phyloP scores from a whole-genome alignment of 306 rosid species.

The Ammopiptanthus mongolicus region DNA sequence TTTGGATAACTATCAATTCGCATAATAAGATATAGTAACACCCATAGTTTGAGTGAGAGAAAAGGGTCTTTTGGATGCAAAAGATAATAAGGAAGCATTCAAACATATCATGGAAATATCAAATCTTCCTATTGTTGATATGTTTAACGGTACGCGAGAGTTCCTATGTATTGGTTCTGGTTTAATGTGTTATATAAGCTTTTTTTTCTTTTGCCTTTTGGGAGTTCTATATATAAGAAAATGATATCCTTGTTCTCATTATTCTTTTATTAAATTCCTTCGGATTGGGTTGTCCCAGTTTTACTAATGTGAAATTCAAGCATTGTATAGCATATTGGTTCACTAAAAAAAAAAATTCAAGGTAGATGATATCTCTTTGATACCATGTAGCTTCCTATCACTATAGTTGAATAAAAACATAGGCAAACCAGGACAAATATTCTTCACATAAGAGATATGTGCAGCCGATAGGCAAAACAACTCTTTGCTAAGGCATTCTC shows the following conservation, averaged over 20 bases:
- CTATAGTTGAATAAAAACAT: conserved; percentile 50
- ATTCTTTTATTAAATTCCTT: conserved; percentile 38
- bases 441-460: conserved; percentile 43
- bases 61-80: neutral
- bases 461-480: conserved; percentile 42
- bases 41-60: neutral
- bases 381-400: conserved; percentile 48
- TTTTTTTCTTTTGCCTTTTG: conserved; percentile 12
- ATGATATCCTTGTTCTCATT: conserved; percentile 9
- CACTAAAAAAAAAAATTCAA: conserved; percentile 21
- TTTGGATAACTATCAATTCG: too few species aligned
- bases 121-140: conserved; percentile 3
- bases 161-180: neutral
- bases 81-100: neutral
- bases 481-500: conserved; percentile 27
- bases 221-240: conserved; percentile 21
- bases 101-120: neutral
- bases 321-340: conserved; percentile 32
- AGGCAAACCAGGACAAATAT: conserved; percentile 55
- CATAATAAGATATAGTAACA: too few species aligned
- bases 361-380: too few species aligned
- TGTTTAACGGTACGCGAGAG: neutral
- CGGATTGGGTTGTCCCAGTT: conserved; percentile 28
- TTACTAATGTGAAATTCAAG: conserved; percentile 28
- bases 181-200: conserved; percentile 17